These are phyloP conservation scores for Amylostereum chailletii DNA, from an alignment of 1,284 basidiomycete genomes.

Conservation along the genomic window DNA sequence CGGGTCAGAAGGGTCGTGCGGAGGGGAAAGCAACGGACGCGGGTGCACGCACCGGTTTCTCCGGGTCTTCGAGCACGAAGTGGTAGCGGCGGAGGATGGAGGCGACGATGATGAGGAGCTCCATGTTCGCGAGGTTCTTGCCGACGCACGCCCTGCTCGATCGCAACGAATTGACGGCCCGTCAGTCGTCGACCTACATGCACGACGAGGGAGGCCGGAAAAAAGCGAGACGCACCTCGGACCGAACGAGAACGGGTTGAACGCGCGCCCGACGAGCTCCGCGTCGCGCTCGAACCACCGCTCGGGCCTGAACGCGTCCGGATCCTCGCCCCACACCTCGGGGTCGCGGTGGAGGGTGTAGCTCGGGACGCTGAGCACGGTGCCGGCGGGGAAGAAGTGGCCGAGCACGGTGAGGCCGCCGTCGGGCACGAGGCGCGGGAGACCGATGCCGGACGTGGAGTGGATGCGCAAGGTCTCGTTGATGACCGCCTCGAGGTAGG, in stretches of 20 bases:
- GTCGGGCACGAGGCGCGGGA: constrained; percentile 67
- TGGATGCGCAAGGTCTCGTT: constrained; percentile 78
- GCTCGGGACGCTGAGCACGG: constrained; percentile 67
- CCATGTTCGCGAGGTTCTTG: constrained; percentile 67
- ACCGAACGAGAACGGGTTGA: constrained; percentile 68
- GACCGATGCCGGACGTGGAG: constrained; percentile 73
- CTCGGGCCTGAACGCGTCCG: constrained; percentile 68
- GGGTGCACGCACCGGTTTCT: constrained; percentile 39
- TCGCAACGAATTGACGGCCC: background rate
- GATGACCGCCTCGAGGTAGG: constrained; percentile 77
- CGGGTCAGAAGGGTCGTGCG: constrained; percentile 7
- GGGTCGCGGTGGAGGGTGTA: constrained; percentile 74
- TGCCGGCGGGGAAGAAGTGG: constrained; percentile 58
- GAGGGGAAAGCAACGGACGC: background rate
- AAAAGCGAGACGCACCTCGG: constrained; percentile 34
- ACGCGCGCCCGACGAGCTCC: constrained; percentile 53
- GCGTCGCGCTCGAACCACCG: constrained; percentile 70
- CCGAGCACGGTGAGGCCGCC: constrained; percentile 57
- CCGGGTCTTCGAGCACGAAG: constrained; percentile 52
- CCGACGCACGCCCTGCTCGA: constrained; percentile 57
- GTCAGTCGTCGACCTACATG: too few relatives aligned
- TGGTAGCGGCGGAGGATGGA: constrained; percentile 68
- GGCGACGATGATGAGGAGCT: constrained; percentile 66
- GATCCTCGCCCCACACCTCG: constrained; percentile 69
- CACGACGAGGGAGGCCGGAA: constrained; percentile 2